These are phyloP conservation scores for Diplodia corticola DNA, from an alignment of 2,329 filamentous ascomycete species.

Conservation along the genomic window DNA sequence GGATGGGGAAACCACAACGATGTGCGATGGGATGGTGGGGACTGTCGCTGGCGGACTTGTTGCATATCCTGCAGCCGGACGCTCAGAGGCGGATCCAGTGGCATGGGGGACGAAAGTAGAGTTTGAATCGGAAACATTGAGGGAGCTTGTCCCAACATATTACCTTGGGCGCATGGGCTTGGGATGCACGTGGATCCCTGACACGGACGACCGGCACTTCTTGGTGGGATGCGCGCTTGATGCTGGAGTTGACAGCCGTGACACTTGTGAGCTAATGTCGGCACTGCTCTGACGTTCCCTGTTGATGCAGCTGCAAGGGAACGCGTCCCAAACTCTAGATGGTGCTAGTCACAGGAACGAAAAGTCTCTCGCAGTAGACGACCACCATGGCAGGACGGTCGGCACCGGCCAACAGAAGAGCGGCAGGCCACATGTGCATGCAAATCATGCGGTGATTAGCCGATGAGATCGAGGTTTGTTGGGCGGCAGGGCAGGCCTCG, in stretches of 20 bases:
- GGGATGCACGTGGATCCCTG: background rate
- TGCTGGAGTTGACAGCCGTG: background rate
- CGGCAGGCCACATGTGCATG: slow-evolving; percentile 9
- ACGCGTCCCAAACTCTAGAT: background rate
- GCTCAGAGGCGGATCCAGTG: background rate
- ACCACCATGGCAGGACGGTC: no score
- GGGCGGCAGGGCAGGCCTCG: slow-evolving; percentile 3
- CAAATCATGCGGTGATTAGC: slow-evolving; percentile 16
- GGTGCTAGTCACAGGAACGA: background rate
- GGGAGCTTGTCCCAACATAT: slow-evolving; percentile 1
- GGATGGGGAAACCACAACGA: background rate
- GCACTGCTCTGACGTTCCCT: background rate
- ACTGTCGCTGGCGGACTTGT: background rate
- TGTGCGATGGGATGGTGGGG: background rate
- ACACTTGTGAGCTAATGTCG: background rate
- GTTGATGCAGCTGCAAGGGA: background rate
- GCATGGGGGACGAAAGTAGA: background rate
- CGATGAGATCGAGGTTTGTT: slow-evolving; percentile 3
- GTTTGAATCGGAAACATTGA: background rate
- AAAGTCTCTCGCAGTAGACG: no score
- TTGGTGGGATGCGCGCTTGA: background rate
- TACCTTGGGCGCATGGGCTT: background rate
- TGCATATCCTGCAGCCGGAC: background rate
- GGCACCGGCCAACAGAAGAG: background rate
- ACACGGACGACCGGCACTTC: background rate